Conservation (phyloP, 192 early-diverging fungal genomes). For the Linnemannia schmuckeri region DNA sequence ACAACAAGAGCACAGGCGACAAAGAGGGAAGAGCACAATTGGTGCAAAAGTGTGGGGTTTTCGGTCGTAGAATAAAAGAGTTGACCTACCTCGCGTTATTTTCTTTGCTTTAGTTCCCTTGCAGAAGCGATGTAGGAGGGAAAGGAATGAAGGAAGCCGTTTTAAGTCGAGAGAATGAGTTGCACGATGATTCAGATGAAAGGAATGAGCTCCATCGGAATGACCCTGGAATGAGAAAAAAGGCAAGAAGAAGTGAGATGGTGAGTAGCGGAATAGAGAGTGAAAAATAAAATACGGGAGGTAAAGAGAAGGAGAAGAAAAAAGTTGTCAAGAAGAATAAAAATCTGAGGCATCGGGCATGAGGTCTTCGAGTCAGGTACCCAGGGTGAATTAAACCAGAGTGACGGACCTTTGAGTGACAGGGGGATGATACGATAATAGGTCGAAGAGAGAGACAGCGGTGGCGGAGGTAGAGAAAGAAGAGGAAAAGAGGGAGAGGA, state of each 20-base stretch:
- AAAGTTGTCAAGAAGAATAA: too few relatives aligned
- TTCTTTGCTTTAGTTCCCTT: neutral
- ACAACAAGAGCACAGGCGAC: constrained; percentile 7
- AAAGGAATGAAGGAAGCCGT: neutral
- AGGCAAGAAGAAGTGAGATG: neutral
- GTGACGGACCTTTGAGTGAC: too few relatives aligned
- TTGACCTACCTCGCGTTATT: neutral
- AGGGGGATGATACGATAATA: too few relatives aligned
- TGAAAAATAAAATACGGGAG: neutral
- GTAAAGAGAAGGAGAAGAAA: too few relatives aligned
- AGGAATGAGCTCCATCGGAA: neutral
- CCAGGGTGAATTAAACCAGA: too few relatives aligned
- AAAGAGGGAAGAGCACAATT: neutral
- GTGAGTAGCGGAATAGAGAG: neutral
- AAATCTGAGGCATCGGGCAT: neutral
- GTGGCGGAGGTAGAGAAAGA: too few relatives aligned
- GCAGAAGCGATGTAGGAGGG: neutral
- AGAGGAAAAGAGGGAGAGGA: too few relatives aligned
- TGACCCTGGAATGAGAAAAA: neutral
- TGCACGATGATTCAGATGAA: neutral
- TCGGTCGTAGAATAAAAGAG: neutral
- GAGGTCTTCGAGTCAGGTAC: too few relatives aligned
- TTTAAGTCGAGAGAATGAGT: neutral
- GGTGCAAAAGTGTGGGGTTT: neutral
- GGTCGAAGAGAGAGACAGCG: too few relatives aligned